Conservation (phyloP, 805 yeast genomes). For the Kazachstania africana region DNA sequence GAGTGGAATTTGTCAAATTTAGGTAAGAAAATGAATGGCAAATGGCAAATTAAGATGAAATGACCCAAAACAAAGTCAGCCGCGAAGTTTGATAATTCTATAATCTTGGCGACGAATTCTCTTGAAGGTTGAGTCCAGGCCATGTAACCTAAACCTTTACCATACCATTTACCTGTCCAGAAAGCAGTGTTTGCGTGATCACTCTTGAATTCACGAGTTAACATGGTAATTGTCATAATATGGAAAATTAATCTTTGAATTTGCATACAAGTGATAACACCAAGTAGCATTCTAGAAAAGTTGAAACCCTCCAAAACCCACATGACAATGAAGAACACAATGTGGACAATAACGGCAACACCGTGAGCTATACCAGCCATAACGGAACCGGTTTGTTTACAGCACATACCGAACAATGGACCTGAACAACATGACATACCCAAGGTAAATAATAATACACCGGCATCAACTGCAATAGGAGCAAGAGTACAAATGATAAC, state of each 20-base stretch:
- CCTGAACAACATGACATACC: conserved; percentile 95
- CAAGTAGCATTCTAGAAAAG: conserved; percentile 78
- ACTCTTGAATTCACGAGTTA: conserved; percentile 93
- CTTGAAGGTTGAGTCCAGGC: conserved; percentile 94
- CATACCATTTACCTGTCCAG: conserved; percentile 99
- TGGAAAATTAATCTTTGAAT: conserved; percentile 83
- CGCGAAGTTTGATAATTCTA: conserved; percentile 90
- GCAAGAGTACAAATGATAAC: conserved; percentile 71
- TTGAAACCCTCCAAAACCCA: conserved; percentile 94
- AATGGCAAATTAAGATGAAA: conserved; percentile 71
- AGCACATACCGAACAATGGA: conserved; percentile 86
- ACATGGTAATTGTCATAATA: conserved; percentile 59
- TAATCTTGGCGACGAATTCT: conserved; percentile 87
- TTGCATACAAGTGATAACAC: conserved; percentile 73
- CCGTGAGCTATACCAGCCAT: conserved; percentile 95
- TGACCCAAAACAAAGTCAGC: conserved; percentile 96
- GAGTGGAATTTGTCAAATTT: conserved; percentile 95
- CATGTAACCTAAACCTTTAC: conserved; percentile 83
- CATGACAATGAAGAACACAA: conserved; percentile 84
- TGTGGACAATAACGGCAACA: conserved; percentile 77
- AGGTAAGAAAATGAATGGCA: conserved; percentile 80
- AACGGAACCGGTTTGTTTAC: conserved; percentile 93
- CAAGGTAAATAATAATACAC: conserved; percentile 65
- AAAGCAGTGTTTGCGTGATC: conserved; percentile 94
- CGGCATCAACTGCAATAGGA: conserved; percentile 85